These are phyloP conservation scores for Micromonas commoda DNA, from an alignment of 139 green algal species.

Conservation along the genomic window DNA sequence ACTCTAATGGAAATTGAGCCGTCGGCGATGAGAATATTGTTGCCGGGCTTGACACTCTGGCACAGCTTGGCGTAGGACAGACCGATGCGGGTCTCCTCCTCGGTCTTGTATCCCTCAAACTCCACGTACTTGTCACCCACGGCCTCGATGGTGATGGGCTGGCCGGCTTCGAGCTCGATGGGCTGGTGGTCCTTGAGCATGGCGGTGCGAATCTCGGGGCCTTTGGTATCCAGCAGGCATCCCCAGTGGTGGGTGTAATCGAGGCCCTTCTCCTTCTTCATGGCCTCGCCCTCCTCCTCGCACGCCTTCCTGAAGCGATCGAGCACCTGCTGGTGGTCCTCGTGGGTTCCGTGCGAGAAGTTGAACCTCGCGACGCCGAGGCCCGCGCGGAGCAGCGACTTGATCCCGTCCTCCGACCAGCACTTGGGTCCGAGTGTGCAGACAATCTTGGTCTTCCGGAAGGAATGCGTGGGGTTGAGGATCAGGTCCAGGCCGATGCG, in stretches of 20 bases:
- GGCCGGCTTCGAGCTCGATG: slow-evolving; percentile 38
- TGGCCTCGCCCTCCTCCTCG: slow-evolving; percentile 21
- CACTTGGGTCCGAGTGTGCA: slow-evolving; percentile 45
- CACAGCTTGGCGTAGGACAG: slow-evolving; percentile 54
- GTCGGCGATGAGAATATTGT: slow-evolving; percentile 57
- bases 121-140: slow-evolving; percentile 45
- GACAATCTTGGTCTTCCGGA: slow-evolving; percentile 50
- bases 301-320: slow-evolving; percentile 28
- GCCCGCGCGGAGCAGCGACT: not conserved
- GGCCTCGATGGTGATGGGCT: slow-evolving; percentile 41
- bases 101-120: slow-evolving; percentile 33
- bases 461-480: not conserved
- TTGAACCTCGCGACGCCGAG: not conserved
- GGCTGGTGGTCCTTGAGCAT: slow-evolving; percentile 41
- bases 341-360: slow-evolving; percentile 40
- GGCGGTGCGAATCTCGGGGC: slow-evolving; percentile 55
- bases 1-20: slow-evolving; percentile 42
- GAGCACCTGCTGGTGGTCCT: slow-evolving; percentile 47
- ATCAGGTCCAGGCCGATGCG: not conserved
- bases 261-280: not conserved
- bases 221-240: slow-evolving; percentile 58
- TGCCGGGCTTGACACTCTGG: slow-evolving; percentile 40
- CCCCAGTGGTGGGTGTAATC: slow-evolving; percentile 18
- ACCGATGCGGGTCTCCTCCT: slow-evolving; percentile 36
- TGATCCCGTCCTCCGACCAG: not conserved